These are phyloP conservation scores for Diaporthe citrichinensis DNA, from an alignment of 2,329 filamentous ascomycete genomes.

Conservation along the genomic window DNA sequence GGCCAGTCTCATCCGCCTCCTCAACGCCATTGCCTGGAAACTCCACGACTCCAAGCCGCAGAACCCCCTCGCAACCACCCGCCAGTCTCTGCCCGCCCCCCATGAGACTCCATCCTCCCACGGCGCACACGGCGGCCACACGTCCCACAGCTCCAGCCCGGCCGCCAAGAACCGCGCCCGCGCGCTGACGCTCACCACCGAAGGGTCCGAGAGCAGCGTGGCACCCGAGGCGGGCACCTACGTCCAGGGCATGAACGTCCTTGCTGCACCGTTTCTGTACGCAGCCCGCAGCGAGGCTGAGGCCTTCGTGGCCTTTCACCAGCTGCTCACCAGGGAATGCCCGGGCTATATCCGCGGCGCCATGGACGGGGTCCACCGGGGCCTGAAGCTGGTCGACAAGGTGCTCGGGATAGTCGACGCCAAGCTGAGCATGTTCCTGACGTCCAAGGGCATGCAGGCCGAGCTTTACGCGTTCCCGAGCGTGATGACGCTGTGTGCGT, in stretches of 20 bases:
- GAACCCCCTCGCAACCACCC: constrained; percentile 56
- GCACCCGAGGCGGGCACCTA: constrained; percentile 84
- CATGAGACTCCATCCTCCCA: constrained; percentile 52
- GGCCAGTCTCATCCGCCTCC: constrained; percentile 91
- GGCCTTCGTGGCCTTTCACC: constrained; percentile 92
- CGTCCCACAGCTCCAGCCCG: constrained; percentile 58
- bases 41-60: constrained; percentile 79
- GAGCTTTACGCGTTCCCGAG: constrained; percentile 98
- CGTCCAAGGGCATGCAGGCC: constrained; percentile 88
- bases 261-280: constrained; percentile 96
- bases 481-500: constrained; percentile 93
- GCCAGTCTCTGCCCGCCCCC: constrained; percentile 49
- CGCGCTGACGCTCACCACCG: constrained; percentile 72
- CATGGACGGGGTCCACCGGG: constrained; percentile 97
- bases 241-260: constrained; percentile 98
- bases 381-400: constrained; percentile 90
- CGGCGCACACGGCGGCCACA: constrained; percentile 44
- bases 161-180: constrained; percentile 66
- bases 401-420: constrained; percentile 93
- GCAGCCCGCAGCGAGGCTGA: constrained; percentile 94
- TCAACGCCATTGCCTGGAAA: constrained; percentile 96
- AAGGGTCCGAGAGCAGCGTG: constrained; percentile 71
- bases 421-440: constrained; percentile 86
- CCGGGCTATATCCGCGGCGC: constrained; percentile 95
- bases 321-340: constrained; percentile 87